These are phyloP conservation scores for Miamiensis avidus DNA, from an alignment of 169 alveolate species.

Conservation along the genomic window DNA sequence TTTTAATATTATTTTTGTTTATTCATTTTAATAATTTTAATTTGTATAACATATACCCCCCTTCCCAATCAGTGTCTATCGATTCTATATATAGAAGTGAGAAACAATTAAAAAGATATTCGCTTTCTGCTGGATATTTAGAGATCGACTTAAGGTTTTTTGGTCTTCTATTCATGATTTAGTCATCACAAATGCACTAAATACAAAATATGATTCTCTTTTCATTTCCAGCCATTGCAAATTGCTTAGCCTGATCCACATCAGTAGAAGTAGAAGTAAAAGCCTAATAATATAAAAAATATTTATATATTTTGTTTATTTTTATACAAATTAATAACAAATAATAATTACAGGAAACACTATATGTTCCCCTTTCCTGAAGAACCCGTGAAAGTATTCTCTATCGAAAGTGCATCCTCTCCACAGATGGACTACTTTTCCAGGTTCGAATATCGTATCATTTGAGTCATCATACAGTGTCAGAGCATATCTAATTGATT, in stretches of 20 bases:
- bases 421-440: not conserved
- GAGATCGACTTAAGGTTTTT: not conserved
- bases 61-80: not conserved
- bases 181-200: not conserved
- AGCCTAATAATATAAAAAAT: not conserved
- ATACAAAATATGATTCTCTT: not conserved
- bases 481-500: not conserved
- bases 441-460: not conserved
- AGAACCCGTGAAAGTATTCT: not conserved
- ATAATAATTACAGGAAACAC: not conserved
- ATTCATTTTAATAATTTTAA: not conserved
- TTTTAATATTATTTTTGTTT: no score
- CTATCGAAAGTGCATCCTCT: not conserved
- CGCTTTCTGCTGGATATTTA: not conserved
- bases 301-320: no score
- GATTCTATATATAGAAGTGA: not conserved
- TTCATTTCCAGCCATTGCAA: not conserved
- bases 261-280: not conserved
- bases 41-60: not conserved
- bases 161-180: not conserved
- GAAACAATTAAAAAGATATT: not conserved
- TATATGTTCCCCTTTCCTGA: not conserved
- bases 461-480: not conserved
- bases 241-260: not conserved
- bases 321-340: not conserved